phyloP scores from a whole-genome alignment of 2,329 filamentous ascomycete species.

The Pseudocercospora crystallina region DNA sequence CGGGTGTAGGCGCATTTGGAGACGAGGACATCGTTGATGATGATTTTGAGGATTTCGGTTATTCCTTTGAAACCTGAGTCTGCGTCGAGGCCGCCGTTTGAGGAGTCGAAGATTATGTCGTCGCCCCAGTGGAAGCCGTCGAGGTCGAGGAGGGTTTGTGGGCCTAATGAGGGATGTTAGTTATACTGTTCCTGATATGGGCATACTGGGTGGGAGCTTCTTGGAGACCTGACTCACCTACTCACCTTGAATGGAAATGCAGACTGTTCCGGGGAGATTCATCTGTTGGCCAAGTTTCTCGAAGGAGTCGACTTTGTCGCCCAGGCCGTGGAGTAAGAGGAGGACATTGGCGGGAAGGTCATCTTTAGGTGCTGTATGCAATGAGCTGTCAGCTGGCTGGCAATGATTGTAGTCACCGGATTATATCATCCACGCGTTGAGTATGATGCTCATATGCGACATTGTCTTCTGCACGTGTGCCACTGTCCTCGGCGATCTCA shows the following conservation, averaged over 20 bases:
- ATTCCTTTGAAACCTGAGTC: conserved; percentile 54
- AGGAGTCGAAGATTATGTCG: conserved; percentile 57
- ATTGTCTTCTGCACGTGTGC: no score
- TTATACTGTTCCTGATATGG: no score
- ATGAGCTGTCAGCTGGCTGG: no score
- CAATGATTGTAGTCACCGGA: no score
- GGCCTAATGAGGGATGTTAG: no score
- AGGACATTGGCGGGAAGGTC: conserved; percentile 72
- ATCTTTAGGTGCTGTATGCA: conserved; percentile 43
- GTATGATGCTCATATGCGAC: no score
- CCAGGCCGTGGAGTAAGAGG: conserved; percentile 80
- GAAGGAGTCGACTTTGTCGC: conserved; percentile 71
- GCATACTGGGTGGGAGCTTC: no score
- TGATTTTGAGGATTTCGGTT: conserved; percentile 43
- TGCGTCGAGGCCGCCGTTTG: conserved; percentile 52
- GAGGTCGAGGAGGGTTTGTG: conserved; percentile 65
- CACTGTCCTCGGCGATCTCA: no score
- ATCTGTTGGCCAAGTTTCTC: conserved; percentile 66
- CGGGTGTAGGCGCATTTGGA: conserved; percentile 51
- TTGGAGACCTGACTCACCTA: no score
- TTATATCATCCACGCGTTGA: no score
- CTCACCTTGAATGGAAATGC: conserved; percentile 72
- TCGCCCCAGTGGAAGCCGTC: conserved; percentile 65
- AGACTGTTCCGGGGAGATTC: conserved; percentile 72
- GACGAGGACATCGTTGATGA: conserved; percentile 48